Evolutionary conservation across 192 early-diverging fungal species (phyloP).

Genomic region (Mortierella hygrophila): DNA sequence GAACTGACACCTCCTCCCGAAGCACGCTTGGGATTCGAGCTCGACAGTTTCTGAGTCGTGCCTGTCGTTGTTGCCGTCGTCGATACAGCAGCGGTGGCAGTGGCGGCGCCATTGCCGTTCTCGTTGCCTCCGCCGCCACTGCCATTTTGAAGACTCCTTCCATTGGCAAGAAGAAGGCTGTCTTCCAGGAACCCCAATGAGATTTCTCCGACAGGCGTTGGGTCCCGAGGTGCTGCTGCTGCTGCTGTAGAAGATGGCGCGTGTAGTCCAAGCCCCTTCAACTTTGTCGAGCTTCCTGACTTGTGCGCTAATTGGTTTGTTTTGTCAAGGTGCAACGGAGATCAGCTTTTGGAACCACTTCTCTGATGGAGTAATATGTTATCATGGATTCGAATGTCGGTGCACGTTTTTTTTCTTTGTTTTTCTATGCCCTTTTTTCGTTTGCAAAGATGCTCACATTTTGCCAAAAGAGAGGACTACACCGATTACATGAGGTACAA

Average conservation of each 20-base stretch:
- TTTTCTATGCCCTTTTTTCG: background rate
- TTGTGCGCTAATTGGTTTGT: slow-evolving; percentile 20
- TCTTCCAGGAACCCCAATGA: slow-evolving; percentile 45
- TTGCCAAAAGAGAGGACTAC: slow-evolving; percentile 42
- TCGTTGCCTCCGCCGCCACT: slow-evolving; percentile 13
- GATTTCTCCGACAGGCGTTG: slow-evolving; percentile 47
- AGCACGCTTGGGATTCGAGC: slow-evolving; percentile 41
- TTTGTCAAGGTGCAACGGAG: background rate
- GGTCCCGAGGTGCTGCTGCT: background rate
- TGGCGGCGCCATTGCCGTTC: background rate
- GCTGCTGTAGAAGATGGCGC: slow-evolving; percentile 13
- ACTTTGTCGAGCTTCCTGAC: slow-evolving; percentile 35
- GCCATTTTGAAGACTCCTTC: slow-evolving; percentile 45
- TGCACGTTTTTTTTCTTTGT: slow-evolving; percentile 5
- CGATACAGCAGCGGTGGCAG: background rate
- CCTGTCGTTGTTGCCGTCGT: background rate
- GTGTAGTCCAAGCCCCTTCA: slow-evolving; percentile 40
- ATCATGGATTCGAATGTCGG: background rate
- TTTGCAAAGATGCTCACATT: slow-evolving; percentile 23
- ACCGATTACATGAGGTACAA: background rate
- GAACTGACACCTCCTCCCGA: slow-evolving; percentile 29
- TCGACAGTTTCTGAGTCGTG: slow-evolving; percentile 37
- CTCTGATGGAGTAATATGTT: background rate
- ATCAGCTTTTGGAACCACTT: background rate
- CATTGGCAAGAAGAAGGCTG: slow-evolving; percentile 39